Evolutionary conservation across 208 protist species (phyloP).

Genomic region (Crithidia fasciculata): DNA sequence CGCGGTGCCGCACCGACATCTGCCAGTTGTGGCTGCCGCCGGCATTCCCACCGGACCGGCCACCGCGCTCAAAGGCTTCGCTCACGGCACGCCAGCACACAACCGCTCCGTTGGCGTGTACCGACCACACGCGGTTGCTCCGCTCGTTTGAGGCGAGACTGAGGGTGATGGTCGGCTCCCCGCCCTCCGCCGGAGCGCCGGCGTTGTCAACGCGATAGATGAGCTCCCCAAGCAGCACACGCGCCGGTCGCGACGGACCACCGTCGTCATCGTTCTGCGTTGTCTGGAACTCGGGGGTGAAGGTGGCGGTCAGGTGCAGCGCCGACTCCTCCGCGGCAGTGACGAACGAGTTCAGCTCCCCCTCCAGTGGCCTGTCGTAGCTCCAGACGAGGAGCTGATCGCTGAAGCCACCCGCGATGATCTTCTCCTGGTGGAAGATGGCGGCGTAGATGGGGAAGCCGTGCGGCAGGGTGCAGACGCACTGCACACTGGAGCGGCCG

Average conservation of each 20-base stretch:
- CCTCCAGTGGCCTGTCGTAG: constrained; percentile 35
- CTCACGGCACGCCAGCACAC: constrained; percentile 68
- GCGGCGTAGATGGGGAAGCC: constrained; percentile 71
- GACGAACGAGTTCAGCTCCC: constrained; percentile 7
- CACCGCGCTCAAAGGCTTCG: constrained; percentile 16
- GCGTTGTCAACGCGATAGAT: constrained; percentile 32
- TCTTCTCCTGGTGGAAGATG: constrained; percentile 74
- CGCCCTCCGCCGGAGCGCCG: constrained; percentile 10
- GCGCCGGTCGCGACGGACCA: neutral
- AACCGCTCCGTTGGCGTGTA: constrained; percentile 64
- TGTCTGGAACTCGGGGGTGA: constrained; percentile 18
- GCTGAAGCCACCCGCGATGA: constrained; percentile 82
- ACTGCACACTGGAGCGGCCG: constrained; percentile 15
- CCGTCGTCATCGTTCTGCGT: neutral
- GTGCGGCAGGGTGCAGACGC: constrained; percentile 65
- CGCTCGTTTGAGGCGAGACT: constrained; percentile 58
- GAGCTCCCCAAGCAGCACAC: constrained; percentile 33
- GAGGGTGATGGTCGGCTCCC: constrained; percentile 42
- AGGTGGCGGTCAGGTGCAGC: constrained; percentile 38
- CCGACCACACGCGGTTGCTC: constrained; percentile 71
- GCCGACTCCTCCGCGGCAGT: constrained; percentile 7
- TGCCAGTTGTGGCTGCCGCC: constrained; percentile 38
- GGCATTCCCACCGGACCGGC: neutral
- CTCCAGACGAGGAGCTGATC: constrained; percentile 61
- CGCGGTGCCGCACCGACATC: constrained; percentile 60